phyloP scores from a whole-genome alignment of 345 rosid genomes.

The Pugionium cornutum region DNA sequence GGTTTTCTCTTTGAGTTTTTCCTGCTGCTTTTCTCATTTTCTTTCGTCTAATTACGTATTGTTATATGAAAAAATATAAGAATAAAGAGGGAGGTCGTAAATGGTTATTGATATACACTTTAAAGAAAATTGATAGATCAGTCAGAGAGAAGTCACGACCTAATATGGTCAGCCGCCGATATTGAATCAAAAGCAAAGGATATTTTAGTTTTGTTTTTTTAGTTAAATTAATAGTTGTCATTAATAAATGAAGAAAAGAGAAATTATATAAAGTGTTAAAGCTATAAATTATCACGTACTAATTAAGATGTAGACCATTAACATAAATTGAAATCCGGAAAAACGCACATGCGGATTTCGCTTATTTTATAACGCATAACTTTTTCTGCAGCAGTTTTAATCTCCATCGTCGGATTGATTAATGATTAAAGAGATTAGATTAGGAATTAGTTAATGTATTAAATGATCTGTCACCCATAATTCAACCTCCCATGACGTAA shows the following conservation, averaged over 20 bases:
- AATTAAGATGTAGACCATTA: constrained; percentile 14
- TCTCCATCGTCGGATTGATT: constrained; percentile 26
- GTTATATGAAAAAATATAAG: too few relatives aligned
- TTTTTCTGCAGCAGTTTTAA: neutral
- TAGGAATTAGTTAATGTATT: constrained; percentile 11
- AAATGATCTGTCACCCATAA: constrained; percentile 32
- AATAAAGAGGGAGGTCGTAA: too few relatives aligned
- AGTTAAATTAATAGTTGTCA: neutral
- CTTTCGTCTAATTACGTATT: too few relatives aligned
- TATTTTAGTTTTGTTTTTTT: neutral
- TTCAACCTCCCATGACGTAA: constrained; percentile 16
- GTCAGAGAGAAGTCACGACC: constrained; percentile 15
- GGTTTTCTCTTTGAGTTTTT: too few relatives aligned
- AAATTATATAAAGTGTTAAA: neutral
- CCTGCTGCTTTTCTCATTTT: too few relatives aligned
- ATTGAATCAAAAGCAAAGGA: constrained; percentile 23
- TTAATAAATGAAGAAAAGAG: neutral
- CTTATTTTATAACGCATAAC: constrained; percentile 13
- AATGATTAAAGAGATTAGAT: constrained; percentile 16
- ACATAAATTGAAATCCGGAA: constrained; percentile 2
- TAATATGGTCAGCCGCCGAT: constrained; percentile 29
- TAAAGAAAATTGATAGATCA: neutral
- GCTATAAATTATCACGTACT: neutral
- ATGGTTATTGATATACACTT: too few relatives aligned
- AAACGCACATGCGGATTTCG: constrained; percentile 2